phyloP scores from a whole-genome alignment of 2,329 filamentous ascomycete species.

The Microdochium bolleyi region DNA sequence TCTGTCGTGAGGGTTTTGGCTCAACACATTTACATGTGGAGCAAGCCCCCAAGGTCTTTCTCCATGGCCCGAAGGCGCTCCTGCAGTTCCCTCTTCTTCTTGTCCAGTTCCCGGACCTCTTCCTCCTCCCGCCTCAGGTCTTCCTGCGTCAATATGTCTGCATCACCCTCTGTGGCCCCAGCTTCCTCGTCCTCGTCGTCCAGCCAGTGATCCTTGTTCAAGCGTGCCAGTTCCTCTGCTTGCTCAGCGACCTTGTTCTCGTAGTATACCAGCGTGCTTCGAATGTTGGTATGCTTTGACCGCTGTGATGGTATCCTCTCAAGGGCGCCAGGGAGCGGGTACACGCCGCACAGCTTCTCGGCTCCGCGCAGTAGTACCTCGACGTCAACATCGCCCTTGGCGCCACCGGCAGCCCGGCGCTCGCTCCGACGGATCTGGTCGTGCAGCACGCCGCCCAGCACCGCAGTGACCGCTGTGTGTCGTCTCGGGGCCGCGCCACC shows the following conservation, averaged over 20 bases:
- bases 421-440: conserved; percentile 60
- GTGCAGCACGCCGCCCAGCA: conserved; percentile 81
- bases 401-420: conserved; percentile 34
- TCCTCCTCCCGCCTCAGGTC: conserved; percentile 63
- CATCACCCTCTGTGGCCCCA: conserved; percentile 27
- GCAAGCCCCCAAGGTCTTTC: conserved; percentile 45
- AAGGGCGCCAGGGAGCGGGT: conserved; percentile 69
- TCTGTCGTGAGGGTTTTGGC: background rate
- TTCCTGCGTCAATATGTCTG: conserved; percentile 52
- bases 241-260: conserved; percentile 75
- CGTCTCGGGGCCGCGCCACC: conserved; percentile 45
- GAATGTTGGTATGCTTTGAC: conserved; percentile 61
- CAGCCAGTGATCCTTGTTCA: conserved; percentile 58
- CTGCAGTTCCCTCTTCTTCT: conserved; percentile 48
- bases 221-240: conserved; percentile 60
- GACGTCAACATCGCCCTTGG: conserved; percentile 71
- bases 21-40: conserved; percentile 34
- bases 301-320: conserved; percentile 70
- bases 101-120: conserved; percentile 48
- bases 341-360: conserved; percentile 84
- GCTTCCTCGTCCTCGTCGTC: conserved; percentile 46
- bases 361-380: conserved; percentile 78
- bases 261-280: conserved; percentile 69
- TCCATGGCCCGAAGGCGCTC: conserved; percentile 44
- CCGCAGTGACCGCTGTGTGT: conserved; percentile 81